Percentiles rank a stretch among this genome's conserved stretches.
phyloP scores from a whole-genome alignment of 768 basidiomycete genomes.

The Russula ochroleuca region DNA sequence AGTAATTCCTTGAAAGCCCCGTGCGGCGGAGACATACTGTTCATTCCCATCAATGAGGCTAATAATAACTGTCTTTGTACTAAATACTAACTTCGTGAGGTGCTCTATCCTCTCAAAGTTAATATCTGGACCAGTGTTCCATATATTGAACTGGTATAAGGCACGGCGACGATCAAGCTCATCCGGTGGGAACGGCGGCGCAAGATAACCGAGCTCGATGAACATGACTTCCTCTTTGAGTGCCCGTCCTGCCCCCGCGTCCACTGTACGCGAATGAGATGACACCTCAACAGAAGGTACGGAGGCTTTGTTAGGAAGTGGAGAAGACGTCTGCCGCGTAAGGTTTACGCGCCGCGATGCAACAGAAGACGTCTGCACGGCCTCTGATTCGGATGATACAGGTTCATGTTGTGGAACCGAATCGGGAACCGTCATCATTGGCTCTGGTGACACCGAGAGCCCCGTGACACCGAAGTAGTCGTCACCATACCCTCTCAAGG shows the following conservation, averaged over 20 bases:
- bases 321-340: slow-evolving; percentile 62
- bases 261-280: slow-evolving; percentile 28
- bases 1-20: slow-evolving; percentile 8
- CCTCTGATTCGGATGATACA: slow-evolving; percentile 33
- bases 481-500: slow-evolving; percentile 23
- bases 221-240: slow-evolving; percentile 69
- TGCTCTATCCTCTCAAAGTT: slow-evolving; percentile 95
- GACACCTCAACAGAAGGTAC: slow-evolving; percentile 18
- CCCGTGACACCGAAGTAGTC: slow-evolving; percentile 34
- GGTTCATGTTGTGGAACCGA: slow-evolving; percentile 27
- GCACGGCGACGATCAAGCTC: slow-evolving; percentile 80
- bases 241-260: slow-evolving; percentile 43
- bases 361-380: slow-evolving; percentile 42
- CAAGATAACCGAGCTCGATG: slow-evolving; percentile 59
- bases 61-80: slow-evolving; percentile 79
- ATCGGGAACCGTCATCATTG: neutral
- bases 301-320: slow-evolving; percentile 42
- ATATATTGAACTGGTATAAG: slow-evolving; percentile 89
- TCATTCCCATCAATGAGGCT: slow-evolving; percentile 79
- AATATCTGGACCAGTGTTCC: slow-evolving; percentile 78
- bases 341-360: slow-evolving; percentile 50
- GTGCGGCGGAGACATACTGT: slow-evolving; percentile 49
- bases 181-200: slow-evolving; percentile 79
- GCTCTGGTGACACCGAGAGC: slow-evolving; percentile 9
- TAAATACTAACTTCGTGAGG: slow-evolving; percentile 89